Evolutionary conservation across 352 stramenopile species (phyloP).

Genomic region (Globisporangium heterothallicum): DNA sequence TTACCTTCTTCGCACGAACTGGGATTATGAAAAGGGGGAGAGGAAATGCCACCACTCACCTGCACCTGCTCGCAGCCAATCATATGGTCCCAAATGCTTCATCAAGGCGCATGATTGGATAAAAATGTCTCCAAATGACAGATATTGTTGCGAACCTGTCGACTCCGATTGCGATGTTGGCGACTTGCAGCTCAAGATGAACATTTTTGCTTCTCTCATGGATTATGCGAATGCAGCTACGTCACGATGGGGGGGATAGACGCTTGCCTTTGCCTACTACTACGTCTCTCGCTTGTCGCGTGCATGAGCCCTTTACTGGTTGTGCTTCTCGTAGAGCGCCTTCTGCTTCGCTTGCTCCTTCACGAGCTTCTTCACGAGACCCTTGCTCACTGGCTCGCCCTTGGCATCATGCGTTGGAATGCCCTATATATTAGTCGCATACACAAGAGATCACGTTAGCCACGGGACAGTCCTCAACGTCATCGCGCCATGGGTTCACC

Average conservation of each 20-base stretch:
- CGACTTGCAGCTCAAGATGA: no score
- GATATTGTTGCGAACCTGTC: no score
- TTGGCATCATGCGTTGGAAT: constrained; percentile 92
- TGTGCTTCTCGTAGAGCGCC: constrained; percentile 82
- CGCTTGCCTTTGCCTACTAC: not conserved
- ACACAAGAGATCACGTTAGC: not conserved
- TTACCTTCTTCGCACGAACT: no score
- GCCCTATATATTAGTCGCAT: constrained; percentile 46
- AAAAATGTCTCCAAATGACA: not conserved
- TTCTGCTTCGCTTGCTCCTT: constrained; percentile 97
- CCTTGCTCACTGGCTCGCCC: constrained; percentile 94
- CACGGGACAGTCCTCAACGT: not conserved
- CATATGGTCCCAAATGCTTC: not conserved
- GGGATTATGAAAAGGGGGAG: no score
- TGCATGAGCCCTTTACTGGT: no score
- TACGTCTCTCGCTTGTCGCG: not conserved
- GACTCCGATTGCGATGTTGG: no score
- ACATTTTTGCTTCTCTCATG: no score
- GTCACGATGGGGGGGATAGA: not conserved
- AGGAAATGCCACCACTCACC: not conserved
- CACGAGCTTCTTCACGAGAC: constrained; percentile 94
- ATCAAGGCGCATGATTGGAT: not conserved
- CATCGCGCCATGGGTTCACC: constrained; percentile 10
- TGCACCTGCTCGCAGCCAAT: not conserved
- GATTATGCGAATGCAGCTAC: no score